Evolutionary conservation across 805 yeast species (phyloP), one percentile per base, ranked within the genome.

Genomic region (Zygotorulaspora danielsina): DNA sequence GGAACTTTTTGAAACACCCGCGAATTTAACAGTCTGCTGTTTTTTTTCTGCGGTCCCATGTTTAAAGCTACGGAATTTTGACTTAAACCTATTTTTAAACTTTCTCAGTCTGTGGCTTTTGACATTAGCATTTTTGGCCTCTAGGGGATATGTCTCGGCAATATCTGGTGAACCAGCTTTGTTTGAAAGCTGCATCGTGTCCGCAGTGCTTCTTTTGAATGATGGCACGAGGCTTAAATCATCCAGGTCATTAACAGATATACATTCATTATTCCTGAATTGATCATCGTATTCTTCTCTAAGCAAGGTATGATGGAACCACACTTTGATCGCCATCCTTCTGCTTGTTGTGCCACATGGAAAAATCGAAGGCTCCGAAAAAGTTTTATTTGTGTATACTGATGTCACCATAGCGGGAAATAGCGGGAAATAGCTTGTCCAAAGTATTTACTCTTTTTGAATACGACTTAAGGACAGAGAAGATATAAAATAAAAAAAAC

Each of bases 281-380:
- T 32, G 19, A 11, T 46, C 51, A 31, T 49, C 53, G 12, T 34
- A 29, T 21, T 47, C 48, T 25, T 47, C 49, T 18, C 43, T 39
- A 21, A 34, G 40, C 24, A 47, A 28, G 5, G 44, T 18, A 29
- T 42, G 36, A 19, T 46, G 51, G 17, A 49, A 33, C 53, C 53
- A 49, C 15, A 36, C 38, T 24, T 42, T 42, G 12, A 47, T 12
- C 5, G 41, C 32, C 12, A 21, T 36, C 25, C 45, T 44, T 12
- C 42, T 19, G 20, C 45, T 29, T 4, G 24, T 19, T 13, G 39
- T 17, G 28, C 19, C 16, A 18, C n/a, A 12, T 9, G 36, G 5
- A 11, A 12, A 6, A n/a, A 7, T 22, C 13, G 18, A 6, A 18
- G 5, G 32, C 6, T 24, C 27, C n/a, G 26, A 11, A 7, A 15